Evolutionary conservation across 1,139 yeast genomes (phyloP).

Genomic region (Lodderomyces jiufengensis): DNA sequence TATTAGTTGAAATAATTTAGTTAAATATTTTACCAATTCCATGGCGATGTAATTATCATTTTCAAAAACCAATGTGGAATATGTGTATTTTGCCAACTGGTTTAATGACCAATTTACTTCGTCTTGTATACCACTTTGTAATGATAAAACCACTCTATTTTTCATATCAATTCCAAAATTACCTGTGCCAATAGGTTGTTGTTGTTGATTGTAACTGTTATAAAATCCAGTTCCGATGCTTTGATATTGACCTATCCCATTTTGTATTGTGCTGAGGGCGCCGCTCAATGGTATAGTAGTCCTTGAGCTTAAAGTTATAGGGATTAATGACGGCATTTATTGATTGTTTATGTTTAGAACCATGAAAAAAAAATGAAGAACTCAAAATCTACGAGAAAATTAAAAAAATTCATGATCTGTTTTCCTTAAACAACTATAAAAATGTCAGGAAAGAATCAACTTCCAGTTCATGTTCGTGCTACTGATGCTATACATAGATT

Average conservation of each 20-base stretch:
- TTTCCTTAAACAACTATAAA: neutral
- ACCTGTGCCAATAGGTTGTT: slow-evolving; percentile 39
- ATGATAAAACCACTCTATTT: slow-evolving; percentile 60
- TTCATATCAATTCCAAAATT: slow-evolving; percentile 55
- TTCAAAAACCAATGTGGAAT: slow-evolving; percentile 40
- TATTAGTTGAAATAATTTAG: slow-evolving; percentile 27
- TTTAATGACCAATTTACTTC: slow-evolving; percentile 69
- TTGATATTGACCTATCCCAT: slow-evolving; percentile 5
- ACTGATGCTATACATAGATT: slow-evolving; percentile 84
- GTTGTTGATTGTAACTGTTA: slow-evolving; percentile 8
- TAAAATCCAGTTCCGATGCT: slow-evolving; percentile 3
- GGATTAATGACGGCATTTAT: slow-evolving; percentile 16
- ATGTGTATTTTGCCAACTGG: slow-evolving; percentile 56
- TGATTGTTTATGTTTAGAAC: neutral
- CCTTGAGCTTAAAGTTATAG: slow-evolving; percentile 20
- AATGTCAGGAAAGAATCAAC: slow-evolving; percentile 19
- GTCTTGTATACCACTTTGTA: slow-evolving; percentile 52
- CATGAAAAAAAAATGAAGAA: slow-evolving; percentile 1
- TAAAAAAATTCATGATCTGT: slow-evolving; percentile 1
- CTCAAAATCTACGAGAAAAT: slow-evolving; percentile 2
- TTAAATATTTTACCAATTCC: slow-evolving; percentile 46
- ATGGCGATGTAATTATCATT: slow-evolving; percentile 46
- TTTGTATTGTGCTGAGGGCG: slow-evolving; percentile 7
- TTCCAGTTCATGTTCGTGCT: slow-evolving; percentile 48
- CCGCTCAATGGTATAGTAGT: slow-evolving; percentile 18